Conservation (phyloP, 331 rosid genomes). For the Rhamnella rubrinervis region DNA sequence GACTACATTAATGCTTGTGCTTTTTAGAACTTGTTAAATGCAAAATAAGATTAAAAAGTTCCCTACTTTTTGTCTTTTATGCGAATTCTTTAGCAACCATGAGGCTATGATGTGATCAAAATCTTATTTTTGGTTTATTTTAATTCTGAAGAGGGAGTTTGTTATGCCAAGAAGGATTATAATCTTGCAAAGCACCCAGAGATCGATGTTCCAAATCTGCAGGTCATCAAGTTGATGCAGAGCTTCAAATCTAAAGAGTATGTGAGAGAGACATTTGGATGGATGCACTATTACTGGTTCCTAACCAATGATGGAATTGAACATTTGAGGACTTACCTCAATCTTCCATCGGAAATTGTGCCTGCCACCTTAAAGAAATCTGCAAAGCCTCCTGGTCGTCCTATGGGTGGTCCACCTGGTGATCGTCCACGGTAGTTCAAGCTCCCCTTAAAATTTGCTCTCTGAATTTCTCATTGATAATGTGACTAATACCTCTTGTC, state of each 20-base stretch:
- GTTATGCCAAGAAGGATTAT: conserved; percentile 47
- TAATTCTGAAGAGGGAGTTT: conserved; percentile 44
- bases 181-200: conserved; percentile 52
- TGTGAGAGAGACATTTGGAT: conserved; percentile 53
- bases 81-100: no score
- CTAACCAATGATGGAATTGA: conserved; percentile 60
- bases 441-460: background rate
- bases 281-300: conserved; percentile 58
- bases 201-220: conserved; percentile 49
- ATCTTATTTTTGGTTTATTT: background rate
- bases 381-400: conserved; percentile 40
- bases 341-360: conserved; percentile 57
- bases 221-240: conserved; percentile 57
- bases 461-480: no score
- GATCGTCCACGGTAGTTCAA: conserved; percentile 45
- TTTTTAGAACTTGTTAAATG: no score
- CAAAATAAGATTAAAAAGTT: no score
- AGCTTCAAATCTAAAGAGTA: conserved; percentile 57
- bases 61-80: no score
- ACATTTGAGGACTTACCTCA: conserved; percentile 45
- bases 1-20: no score
- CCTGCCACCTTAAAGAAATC: conserved; percentile 54
- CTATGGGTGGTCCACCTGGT: conserved; percentile 44
- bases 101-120: no score
- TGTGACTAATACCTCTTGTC: background rate